Conservation (phyloP, 805 yeast species). For the Kockiozyma suomiensis region DNA sequence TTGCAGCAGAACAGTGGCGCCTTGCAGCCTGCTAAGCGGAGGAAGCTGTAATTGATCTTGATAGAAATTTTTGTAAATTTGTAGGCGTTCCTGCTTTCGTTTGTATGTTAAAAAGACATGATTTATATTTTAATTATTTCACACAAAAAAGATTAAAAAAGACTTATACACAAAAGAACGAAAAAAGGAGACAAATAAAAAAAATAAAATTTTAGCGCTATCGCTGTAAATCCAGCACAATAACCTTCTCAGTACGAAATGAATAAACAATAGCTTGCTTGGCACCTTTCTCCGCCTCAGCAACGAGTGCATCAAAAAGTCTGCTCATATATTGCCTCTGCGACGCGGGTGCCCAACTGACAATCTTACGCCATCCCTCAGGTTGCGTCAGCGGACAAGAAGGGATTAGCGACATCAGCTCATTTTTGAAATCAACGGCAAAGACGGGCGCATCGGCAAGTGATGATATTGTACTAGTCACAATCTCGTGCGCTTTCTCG, state of each 20-base stretch:
- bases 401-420: constrained; percentile 79
- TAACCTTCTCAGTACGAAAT: constrained; percentile 72
- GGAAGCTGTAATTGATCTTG: neutral
- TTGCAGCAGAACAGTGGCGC: constrained; percentile 15
- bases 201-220: neutral
- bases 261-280: constrained; percentile 78
- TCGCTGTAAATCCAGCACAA: constrained; percentile 62
- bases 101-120: neutral
- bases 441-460: constrained; percentile 71
- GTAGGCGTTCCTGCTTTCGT: neutral
- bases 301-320: constrained; percentile 66
- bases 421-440: constrained; percentile 78
- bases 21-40: constrained; percentile 21
- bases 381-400: constrained; percentile 72
- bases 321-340: constrained; percentile 79
- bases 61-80: too few relatives aligned
- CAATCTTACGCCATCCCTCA: constrained; percentile 72
- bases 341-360: constrained; percentile 74
- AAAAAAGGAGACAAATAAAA: neutral
- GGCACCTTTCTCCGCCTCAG: constrained; percentile 58
- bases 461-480: constrained; percentile 55
- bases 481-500: constrained; percentile 68
- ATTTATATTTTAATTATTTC: neutral
- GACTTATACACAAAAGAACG: neutral
- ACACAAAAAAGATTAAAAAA: neutral